Base-by-base conservation (phyloP, 257 asterid genomes). In the Ocimum tenuiflorum region DNA sequence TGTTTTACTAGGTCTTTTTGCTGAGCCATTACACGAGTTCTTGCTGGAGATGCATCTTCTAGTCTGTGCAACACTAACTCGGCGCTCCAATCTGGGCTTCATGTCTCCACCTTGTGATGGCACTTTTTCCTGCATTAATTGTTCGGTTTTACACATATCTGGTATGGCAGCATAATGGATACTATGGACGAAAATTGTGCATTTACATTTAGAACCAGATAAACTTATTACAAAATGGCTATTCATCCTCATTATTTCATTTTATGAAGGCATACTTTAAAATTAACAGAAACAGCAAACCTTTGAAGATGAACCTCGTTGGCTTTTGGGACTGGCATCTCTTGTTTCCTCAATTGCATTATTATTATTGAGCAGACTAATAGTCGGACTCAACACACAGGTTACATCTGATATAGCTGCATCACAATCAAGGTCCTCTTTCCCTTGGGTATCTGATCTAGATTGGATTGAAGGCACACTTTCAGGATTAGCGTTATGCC, bases 71-170 rank as follows among this genome's bases (percentile, higher is more conserved):
- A 42, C 78, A 49, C 53, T 67, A 38, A 64, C 77, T 51, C 54
- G 75, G 45, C 77, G 47, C 29, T 14, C 63, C 78, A 51, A 47
- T 62, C 79, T 66, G 51, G 84, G 60, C 19, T 67, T 78, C 45
- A 8, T 46, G 13, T 27, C 36, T 71, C 75, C 79, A 46, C 68
- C 61, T 39, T 36, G 80, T 36, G 81, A 66, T 43, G 65, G 68
- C 72, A 51, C 38, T 67, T 42, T 74, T 54, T 65, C 85, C 96
- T 86, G 74, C 68, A 80, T 60, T 38, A 14, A 49, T 63, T 11
- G 18, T 35, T 35, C 18, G 0, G 62, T 27, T 57, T 43, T 38
- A 43, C 22, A 45, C 47, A 24, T 35, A 55, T 51, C 6, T 42
- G 23, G 14, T 51, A 22, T 11, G 5, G n/a, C 2, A 10, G 15